phyloP scores from a whole-genome alignment of 176 grass and related monocot species.

The Poa pratensis region DNA sequence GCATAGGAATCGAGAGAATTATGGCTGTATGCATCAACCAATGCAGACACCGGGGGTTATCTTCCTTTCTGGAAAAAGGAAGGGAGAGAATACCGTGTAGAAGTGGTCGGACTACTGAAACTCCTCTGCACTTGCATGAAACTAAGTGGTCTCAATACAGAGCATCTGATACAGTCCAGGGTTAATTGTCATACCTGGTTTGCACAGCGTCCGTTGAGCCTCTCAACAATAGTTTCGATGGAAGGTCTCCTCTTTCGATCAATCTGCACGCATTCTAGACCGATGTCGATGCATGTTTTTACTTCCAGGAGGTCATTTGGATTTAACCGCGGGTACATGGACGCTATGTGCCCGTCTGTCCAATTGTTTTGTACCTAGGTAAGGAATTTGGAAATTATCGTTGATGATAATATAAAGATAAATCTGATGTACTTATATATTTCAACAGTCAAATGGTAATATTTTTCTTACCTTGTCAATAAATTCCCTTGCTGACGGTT shows the following conservation, averaged over 20 bases:
- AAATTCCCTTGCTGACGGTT: slow-evolving; percentile 2
- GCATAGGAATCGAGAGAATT: not conserved
- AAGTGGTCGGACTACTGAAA: not conserved
- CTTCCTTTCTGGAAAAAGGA: too few relatives aligned
- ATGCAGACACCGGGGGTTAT: too few relatives aligned
- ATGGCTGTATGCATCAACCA: too few relatives aligned
- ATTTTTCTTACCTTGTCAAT: slow-evolving; percentile 34
- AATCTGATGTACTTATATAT: not conserved
- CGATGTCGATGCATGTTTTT: slow-evolving; percentile 31
- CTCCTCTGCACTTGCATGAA: not conserved
- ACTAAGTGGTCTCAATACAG: not conserved
- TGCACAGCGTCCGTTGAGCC: not conserved
- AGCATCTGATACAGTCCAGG: not conserved
- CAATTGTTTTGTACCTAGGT: slow-evolving; percentile 5
- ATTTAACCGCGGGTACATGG: not conserved
- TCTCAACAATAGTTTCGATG: not conserved
- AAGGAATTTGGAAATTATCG: not conserved
- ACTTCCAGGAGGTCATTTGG: slow-evolving; percentile 20
- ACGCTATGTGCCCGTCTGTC: not conserved
- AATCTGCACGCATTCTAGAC: slow-evolving; percentile 23
- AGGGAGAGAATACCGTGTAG: too few relatives aligned
- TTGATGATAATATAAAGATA: not conserved
- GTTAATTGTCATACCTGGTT: not conserved
- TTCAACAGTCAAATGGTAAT: not conserved
- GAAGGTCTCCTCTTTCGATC: slow-evolving; percentile 28